Conservation (phyloP, 2,329 filamentous ascomycete species). For the Cylindrodendrum hubeiense region DNA sequence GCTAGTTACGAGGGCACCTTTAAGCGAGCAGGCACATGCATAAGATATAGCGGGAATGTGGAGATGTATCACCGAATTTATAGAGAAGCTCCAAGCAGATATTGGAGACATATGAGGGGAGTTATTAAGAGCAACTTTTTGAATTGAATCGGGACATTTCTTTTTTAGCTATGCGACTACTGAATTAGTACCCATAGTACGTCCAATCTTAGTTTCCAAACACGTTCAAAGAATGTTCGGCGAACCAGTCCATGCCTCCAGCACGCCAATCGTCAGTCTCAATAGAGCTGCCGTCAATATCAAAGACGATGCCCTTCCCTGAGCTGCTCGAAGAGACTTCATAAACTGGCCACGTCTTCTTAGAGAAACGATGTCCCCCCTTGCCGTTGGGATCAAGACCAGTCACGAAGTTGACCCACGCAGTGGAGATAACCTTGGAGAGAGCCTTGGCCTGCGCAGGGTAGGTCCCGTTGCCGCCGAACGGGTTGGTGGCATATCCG, state of each 20-base stretch:
- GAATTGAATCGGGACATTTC: too few species aligned
- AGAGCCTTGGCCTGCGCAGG: slow-evolving; percentile 41
- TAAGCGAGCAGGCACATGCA: background rate
- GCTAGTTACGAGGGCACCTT: background rate
- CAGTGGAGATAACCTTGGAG: slow-evolving; percentile 43
- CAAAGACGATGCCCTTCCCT: slow-evolving; percentile 46
- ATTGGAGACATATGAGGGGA: too few species aligned
- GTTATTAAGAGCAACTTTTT: too few species aligned
- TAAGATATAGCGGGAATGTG: too few species aligned
- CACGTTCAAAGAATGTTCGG: slow-evolving; percentile 42
- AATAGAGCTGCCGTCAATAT: slow-evolving; percentile 35
- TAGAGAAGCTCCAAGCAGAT: too few species aligned
- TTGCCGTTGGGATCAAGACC: slow-evolving; percentile 44
- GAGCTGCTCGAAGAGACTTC: slow-evolving; percentile 24
- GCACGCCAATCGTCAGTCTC: slow-evolving; percentile 48
- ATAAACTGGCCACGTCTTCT: slow-evolving; percentile 46
- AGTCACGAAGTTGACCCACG: slow-evolving; percentile 49
- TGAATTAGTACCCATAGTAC: too few species aligned
- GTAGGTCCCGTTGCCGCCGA: slow-evolving; percentile 45
- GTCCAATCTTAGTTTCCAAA: slow-evolving; percentile 40
- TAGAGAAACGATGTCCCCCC: slow-evolving; percentile 1
- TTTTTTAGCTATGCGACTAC: too few species aligned
- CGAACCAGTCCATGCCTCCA: slow-evolving; percentile 46
- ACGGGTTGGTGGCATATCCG: slow-evolving; percentile 48
- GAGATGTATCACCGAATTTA: too few species aligned